Evolutionary conservation across 2,329 filamentous ascomycete genomes (phyloP), one percentile per base, ranked within the genome.

Genomic region (Zalaria obscura): DNA sequence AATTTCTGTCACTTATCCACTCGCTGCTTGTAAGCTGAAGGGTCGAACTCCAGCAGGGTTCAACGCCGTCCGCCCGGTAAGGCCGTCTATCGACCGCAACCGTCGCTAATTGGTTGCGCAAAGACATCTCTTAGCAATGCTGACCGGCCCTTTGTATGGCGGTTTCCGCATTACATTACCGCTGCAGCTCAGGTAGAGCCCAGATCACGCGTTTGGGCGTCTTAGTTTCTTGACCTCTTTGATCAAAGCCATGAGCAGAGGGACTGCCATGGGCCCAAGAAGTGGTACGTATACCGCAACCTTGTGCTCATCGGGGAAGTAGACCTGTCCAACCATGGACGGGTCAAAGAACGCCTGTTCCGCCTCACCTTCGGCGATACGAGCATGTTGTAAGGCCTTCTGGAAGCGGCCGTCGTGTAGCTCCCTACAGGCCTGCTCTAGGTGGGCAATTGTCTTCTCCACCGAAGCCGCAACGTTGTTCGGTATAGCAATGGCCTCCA

Each of bases 221-320:
- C 40, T 40, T 10, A 44, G 27, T 27, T 46, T 46, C 41, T 48
- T 85, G 11, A 91, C 38, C 66, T 96, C 88, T 53, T 88, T 93
- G 36, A 94, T 50, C 27, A 85, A 66, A 3, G 83, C 82, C 73
- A 95, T 83, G 5, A 95, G 59, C 39, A 98, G 64, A 32, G 91
- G 91, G 8, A 96, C 89, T 4, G 84, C 87, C 34, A 96, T 78
- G 0, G 91, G 91, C 0, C 91, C 91, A 34, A 98, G 65, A 7
- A 98, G 65, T 1, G 91, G 91, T 52, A 98, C 64, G 58, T 98
- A 98, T 1, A 98, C 91, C 0, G 91, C 91, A 25, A 98, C 76
- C 62, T 96, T 98, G 61, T 98, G 91, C 65, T 98, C 91, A 55
- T 98, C 91, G 0, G 91, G 91, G 60, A 98, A 98, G 61, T 96